Base-by-base conservation (phyloP, 2,329 filamentous ascomycete genomes). In the Diaporthe citri region DNA sequence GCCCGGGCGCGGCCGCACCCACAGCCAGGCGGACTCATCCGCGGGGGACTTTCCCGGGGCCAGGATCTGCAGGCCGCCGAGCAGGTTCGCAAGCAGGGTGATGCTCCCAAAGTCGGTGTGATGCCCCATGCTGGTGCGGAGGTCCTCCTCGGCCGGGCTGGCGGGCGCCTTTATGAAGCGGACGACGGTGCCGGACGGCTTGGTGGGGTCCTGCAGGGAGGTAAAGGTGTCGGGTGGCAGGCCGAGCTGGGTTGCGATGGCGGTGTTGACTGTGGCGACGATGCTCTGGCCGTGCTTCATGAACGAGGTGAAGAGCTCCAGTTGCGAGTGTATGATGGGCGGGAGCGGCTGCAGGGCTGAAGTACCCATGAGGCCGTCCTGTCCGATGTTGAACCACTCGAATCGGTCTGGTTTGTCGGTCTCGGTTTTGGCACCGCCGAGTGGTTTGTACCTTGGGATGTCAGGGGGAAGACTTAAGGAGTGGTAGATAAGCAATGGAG, bases 101-200 rank as follows among this genome's bases (percentile, higher is more conserved):
- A 85, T 79, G 7, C 79, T 80, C 2, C 83, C 84, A 59, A 84
- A 82, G 72, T 84, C 83, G 1, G 82, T 83, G 62, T 85, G 82
- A 25, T 80, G 78, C 20, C 80, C 76, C 74, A 82, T 81, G 69
- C 76, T 80, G 34, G 77, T 79, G 62, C 78, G 74, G 1, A 78
- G 64, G 41, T 79, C 77, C 46, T 78, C 74, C 15, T 43, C 41
- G 12, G 41, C 15, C 17, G 71, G 76, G 62, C 78, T 76, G 22
- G 77, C 77, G 39, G 77, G 77, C 1, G 74, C 64, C 60, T 79
- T 78, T 74, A 78, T 75, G 39, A 79, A 60, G 36, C 71, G 71
- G 31, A 78, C 51, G 22, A 79, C 76, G 13, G 79, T 82, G 6
- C 77, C 81, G 7, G 81, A 82, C 7, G 74, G 74, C 52, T 80